Evolutionary conservation across 805 yeast genomes (phyloP).

Genomic region (Kazachstania martiniae): DNA sequence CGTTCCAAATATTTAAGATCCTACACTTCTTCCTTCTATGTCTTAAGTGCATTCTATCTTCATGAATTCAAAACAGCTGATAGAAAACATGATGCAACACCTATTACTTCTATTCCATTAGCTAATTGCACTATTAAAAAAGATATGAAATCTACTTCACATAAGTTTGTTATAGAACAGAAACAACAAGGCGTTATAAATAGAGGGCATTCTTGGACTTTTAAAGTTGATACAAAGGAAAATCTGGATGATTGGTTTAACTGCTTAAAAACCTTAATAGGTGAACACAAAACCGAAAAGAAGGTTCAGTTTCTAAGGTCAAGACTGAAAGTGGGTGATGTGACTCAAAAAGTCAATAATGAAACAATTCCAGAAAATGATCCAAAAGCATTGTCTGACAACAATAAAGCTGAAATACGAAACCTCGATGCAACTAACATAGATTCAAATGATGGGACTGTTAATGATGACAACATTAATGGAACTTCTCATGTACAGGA

Average conservation of each 20-base stretch:
- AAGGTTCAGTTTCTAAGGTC: constrained; percentile 37
- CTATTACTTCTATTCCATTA: constrained; percentile 69
- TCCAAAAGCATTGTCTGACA: too few relatives aligned
- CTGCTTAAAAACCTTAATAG: constrained; percentile 58
- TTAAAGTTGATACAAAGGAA: constrained; percentile 73
- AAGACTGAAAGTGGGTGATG: constrained; percentile 13
- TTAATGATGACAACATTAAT: too few relatives aligned
- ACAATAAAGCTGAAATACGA: too few relatives aligned
- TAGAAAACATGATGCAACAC: constrained; percentile 65
- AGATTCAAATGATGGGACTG: too few relatives aligned
- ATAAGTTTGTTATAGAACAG: constrained; percentile 68
- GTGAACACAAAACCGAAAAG: too few relatives aligned
- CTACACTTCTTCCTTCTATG: constrained; percentile 85
- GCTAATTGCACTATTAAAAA: constrained; percentile 73
- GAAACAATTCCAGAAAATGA: too few relatives aligned
- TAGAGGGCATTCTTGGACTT: constrained; percentile 83
- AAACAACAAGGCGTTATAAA: constrained; percentile 64
- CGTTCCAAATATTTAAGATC: constrained; percentile 83
- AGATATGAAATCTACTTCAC: constrained; percentile 57
- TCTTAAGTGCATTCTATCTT: constrained; percentile 72
- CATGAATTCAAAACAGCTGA: constrained; percentile 85
- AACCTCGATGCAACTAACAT: too few relatives aligned
- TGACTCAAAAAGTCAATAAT: too few relatives aligned
- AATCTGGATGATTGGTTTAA: constrained; percentile 75
- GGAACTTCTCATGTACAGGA: too few relatives aligned